phyloP scores from a whole-genome alignment of 306 rosid genomes.

The Spatholobus suberectus region DNA sequence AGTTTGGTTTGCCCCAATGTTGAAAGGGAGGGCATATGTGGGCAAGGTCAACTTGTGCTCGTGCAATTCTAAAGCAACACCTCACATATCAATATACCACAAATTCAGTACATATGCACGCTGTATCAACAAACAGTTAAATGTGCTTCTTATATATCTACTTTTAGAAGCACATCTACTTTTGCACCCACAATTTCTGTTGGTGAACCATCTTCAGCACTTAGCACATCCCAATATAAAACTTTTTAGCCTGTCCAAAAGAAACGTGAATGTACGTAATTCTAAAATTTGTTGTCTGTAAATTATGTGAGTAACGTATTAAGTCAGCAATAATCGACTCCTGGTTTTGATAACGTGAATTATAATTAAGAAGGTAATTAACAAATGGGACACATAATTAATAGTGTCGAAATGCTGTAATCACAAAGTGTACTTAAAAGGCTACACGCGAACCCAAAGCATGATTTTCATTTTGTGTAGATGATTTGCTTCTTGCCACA shows the following conservation, averaged over 20 bases:
- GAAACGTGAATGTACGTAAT: neutral
- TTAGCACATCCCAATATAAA: slow-evolving; percentile 22
- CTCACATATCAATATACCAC: slow-evolving; percentile 34
- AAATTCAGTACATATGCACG: slow-evolving; percentile 23
- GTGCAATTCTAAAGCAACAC: slow-evolving; percentile 45
- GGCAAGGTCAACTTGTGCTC: slow-evolving; percentile 43
- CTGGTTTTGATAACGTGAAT: neutral
- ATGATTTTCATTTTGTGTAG: neutral
- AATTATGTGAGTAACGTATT: neutral
- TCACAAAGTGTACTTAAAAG: neutral
- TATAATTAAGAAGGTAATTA: neutral
- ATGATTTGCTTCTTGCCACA: slow-evolving; percentile 30
- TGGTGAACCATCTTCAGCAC: slow-evolving; percentile 34
- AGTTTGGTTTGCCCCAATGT: slow-evolving; percentile 18
- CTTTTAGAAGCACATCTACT: slow-evolving; percentile 53
- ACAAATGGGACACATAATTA: neutral
- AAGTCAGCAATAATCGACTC: neutral
- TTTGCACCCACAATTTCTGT: slow-evolving; percentile 46
- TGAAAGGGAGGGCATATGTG: slow-evolving; percentile 2
- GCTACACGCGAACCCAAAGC: neutral
- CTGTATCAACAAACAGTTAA: slow-evolving; percentile 32
- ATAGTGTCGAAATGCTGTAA: neutral
- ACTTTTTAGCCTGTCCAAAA: neutral
- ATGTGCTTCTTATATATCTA: slow-evolving; percentile 45
- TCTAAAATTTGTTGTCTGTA: neutral